Evolutionary conservation across 441 rosid genomes (phyloP).

Genomic region (Breynia disticha): DNA sequence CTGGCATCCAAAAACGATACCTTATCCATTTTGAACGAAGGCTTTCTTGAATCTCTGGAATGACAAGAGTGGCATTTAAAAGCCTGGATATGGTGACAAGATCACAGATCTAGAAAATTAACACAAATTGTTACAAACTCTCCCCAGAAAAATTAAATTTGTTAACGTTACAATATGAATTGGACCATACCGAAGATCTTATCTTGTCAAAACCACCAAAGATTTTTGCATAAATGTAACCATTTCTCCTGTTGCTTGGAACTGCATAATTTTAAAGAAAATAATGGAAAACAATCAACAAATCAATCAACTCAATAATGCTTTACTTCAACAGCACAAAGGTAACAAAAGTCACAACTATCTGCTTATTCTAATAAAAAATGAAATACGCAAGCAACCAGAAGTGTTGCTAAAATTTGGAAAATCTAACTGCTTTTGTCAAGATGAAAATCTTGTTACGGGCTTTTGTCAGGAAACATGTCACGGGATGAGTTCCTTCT

Average conservation of each 20-base stretch:
- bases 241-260: conserved; percentile 46
- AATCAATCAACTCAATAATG: conserved; percentile 4
- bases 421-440: no score
- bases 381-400: no score
- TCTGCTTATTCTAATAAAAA: no score
- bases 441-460: no score
- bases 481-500: no score
- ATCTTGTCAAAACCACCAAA: conserved; percentile 95
- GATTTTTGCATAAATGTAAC: conserved; percentile 83
- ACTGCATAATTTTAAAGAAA: conserved; percentile 27
- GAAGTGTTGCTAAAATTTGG: no score
- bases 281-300: conserved; percentile 4
- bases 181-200: conserved; percentile 68
- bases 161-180: conserved; percentile 10
- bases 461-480: no score
- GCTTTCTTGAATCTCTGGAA: conserved; percentile 98
- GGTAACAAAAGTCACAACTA: no score
- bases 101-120: conserved; percentile 98
- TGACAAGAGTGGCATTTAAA: conserved; percentile 98
- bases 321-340: no score
- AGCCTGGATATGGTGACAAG: conserved; percentile 99
- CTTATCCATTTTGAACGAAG: conserved; percentile 87
- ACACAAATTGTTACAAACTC: conserved; percentile 49
- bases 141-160: conserved; percentile 19
- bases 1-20: conserved; percentile 39